These are phyloP conservation scores for Trichoderma atrobrunneum DNA, from an alignment of 2,329 filamentous ascomycete species.

Conservation along the genomic window DNA sequence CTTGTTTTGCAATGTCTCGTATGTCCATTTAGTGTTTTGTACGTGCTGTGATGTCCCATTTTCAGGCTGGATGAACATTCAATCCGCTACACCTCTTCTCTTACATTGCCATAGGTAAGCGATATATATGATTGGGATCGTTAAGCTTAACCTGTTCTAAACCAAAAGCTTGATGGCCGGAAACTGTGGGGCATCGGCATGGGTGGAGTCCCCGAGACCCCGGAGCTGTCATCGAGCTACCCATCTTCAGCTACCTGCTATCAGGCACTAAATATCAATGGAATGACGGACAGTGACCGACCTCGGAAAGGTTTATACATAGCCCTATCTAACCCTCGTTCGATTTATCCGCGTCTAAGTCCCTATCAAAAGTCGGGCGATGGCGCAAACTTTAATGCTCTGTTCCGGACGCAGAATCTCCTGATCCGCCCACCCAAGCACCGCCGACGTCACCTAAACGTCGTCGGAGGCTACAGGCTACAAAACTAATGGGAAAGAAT, in stretches of 20 bases:
- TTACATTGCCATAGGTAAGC: background rate
- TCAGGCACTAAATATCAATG: background rate
- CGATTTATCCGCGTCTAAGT: background rate
- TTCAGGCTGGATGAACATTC: background rate
- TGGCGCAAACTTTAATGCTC: background rate
- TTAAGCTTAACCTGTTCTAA: background rate
- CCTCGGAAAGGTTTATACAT: background rate
- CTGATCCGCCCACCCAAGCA: background rate
- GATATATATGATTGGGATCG: background rate
- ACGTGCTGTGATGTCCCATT: background rate
- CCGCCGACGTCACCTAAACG: slow-evolving; percentile 17
- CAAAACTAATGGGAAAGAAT: background rate
- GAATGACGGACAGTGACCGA: background rate
- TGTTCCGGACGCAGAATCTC: background rate
- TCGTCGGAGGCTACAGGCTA: background rate
- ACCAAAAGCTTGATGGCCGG: background rate
- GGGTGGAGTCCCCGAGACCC: background rate
- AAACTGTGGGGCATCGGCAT: background rate
- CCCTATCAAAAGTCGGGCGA: background rate
- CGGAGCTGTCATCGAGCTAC: background rate
- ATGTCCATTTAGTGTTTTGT: background rate
- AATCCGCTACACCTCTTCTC: background rate
- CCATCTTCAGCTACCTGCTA: background rate
- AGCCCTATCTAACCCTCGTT: background rate
- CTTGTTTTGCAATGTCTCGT: background rate